Conservation (phyloP, 495 filamentous ascomycete genomes). For the Apiosordaria backusii region DNA sequence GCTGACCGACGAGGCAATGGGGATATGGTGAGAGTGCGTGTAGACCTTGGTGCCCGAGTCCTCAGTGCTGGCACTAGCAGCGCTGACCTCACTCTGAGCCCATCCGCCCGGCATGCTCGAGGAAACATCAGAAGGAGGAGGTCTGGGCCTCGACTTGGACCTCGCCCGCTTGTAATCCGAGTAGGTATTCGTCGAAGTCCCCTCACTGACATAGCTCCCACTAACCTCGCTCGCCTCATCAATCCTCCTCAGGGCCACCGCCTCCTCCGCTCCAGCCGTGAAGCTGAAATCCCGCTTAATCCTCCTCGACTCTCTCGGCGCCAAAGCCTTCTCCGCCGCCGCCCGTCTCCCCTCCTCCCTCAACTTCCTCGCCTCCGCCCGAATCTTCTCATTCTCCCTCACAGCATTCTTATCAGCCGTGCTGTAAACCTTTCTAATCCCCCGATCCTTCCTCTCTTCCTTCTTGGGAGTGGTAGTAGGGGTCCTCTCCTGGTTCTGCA, state of each 20-base stretch:
- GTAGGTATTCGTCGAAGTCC: conserved; percentile 2
- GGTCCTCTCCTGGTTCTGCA: conserved; percentile 47
- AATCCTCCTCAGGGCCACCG: conserved; percentile 31
- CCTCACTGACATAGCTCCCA: conserved; percentile 17
- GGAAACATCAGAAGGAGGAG: conserved; percentile 22
- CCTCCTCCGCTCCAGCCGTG: conserved; percentile 40
- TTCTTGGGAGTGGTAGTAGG: conserved; percentile 50
- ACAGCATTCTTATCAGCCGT: conserved; percentile 44
- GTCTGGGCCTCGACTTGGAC: conserved; percentile 38
- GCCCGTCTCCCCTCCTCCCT: conserved; percentile 34
- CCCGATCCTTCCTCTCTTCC: conserved; percentile 31
- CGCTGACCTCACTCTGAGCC: conserved; percentile 52
- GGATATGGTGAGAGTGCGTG: conserved; percentile 71
- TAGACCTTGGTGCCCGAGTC: conserved; percentile 77
- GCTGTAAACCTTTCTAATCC: conserved; percentile 55
- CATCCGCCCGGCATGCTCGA: conserved; percentile 48
- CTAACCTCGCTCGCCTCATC: conserved; percentile 25
- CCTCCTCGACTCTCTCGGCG: not conserved
- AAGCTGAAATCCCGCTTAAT: conserved; percentile 48
- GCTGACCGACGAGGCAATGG: conserved; percentile 31
- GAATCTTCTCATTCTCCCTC: conserved; percentile 45
- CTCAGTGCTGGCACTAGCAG: conserved; percentile 40
- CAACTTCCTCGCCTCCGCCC: conserved; percentile 46
- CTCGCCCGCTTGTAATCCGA: conserved; percentile 25
- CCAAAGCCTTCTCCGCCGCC: not conserved